phyloP scores from a whole-genome alignment of 2,329 filamentous ascomycete species.

The Diaporthe longicolla region DNA sequence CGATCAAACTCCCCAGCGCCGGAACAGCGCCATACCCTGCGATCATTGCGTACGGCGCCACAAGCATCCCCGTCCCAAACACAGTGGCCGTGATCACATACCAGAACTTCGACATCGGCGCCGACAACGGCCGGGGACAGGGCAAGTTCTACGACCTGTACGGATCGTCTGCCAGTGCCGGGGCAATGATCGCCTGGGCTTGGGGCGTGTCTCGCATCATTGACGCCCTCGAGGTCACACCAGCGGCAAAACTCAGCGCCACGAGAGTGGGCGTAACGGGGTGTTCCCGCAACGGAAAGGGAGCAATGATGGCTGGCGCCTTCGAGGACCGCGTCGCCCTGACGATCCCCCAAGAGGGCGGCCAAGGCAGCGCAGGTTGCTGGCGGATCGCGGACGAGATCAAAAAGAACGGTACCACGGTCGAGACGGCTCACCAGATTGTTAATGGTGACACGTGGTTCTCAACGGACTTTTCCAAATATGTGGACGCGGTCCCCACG shows the following conservation, averaged over 20 bases:
- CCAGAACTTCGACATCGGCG: slow-evolving; percentile 64
- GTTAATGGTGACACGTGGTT: slow-evolving; percentile 66
- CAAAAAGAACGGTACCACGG: slow-evolving; percentile 65
- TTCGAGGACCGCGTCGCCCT: slow-evolving; percentile 64
- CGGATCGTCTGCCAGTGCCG: slow-evolving; percentile 59
- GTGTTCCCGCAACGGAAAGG: slow-evolving; percentile 67
- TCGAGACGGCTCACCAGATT: slow-evolving; percentile 57
- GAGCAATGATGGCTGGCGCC: slow-evolving; percentile 63
- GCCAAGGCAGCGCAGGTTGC: slow-evolving; percentile 63
- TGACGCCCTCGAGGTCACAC: slow-evolving; percentile 59
- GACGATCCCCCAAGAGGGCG: slow-evolving; percentile 64
- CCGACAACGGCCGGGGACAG: slow-evolving; percentile 65
- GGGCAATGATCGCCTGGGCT: slow-evolving; percentile 64
- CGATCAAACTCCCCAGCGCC: slow-evolving; percentile 9
- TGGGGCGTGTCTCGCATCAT: slow-evolving; percentile 65
- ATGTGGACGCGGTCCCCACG: background rate
- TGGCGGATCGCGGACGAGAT: slow-evolving; percentile 59
- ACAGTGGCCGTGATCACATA: slow-evolving; percentile 63
- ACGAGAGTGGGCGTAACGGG: slow-evolving; percentile 60
- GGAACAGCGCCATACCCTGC: slow-evolving; percentile 47
- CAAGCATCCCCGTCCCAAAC: slow-evolving; percentile 61
- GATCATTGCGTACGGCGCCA: slow-evolving; percentile 62
- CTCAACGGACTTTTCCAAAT: slow-evolving; percentile 54
- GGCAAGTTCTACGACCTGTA: slow-evolving; percentile 66
- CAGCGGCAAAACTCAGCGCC: slow-evolving; percentile 55